Evolutionary conservation across 768 basidiomycete genomes (phyloP), one percentile per base, ranked within the genome.

Genomic region (Cystobasidium tubakii): DNA sequence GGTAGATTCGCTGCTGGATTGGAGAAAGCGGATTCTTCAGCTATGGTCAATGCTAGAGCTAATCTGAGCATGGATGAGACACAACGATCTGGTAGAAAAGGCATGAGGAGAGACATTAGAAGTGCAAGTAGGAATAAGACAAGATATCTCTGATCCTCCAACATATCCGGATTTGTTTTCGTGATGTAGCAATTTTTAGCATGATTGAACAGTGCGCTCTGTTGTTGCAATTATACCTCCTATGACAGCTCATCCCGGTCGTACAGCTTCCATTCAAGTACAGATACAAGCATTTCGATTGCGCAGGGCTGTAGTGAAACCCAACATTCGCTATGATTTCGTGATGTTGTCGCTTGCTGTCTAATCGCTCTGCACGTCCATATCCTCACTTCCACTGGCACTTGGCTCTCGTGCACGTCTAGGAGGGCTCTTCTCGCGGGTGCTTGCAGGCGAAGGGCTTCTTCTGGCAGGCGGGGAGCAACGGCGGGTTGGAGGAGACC

Each of bases 121-220:
- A 53, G 62, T 50, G 75, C 75, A 19, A 75, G 75, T 64, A 64
- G 53, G 43, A 65, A 62, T 23, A 62, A 73, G 73, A 75, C 72
- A 21, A 67, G 66, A 67, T 33, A 67, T 29, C 66, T 67, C 15
- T 67, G 53, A 27, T 60, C 17, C 13, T 6, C 25, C 23, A 29
- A 29, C 4, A 6, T 15, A 15, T 6, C 21, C 23, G 23, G 27
- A 31, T 60, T 60, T 54, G 21, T 6, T 29, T 29, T 54, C 21
- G 53, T 54, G 15, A 19, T 50, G 46, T 50, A 50, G 15, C 3
- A 50, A 19, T n/a, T n/a, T 17, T 50, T 50, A n/a, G 46, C 9
- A 15, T 50, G 12, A 42, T 7, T 19, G 21, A 62, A 31, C 9
- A 23, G 57, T 29, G 15, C 7, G 9, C 25, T 10, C 4, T 62